A percentile compares a stretch with the other conserved stretches of the same genome.
Conservation (phyloP, 1,284 basidiomycete genomes). For the Rhodotorula sp. region DNA sequence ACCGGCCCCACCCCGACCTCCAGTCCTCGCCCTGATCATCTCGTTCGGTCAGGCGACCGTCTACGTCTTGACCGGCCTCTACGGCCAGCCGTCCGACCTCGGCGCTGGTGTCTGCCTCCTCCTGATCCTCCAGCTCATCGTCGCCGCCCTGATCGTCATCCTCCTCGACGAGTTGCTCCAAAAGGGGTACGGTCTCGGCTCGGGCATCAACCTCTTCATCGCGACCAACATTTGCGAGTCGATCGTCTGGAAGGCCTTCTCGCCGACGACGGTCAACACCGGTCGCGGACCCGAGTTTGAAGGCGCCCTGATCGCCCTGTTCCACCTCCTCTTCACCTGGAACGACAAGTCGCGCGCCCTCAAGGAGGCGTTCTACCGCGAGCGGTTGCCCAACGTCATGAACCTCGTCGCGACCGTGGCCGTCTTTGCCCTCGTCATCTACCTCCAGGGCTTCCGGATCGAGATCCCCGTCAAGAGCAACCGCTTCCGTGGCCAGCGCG, state of each 20-base stretch:
- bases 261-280: conserved; percentile 96
- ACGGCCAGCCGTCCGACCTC: conserved; percentile 88
- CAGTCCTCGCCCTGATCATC: conserved; percentile 96
- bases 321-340: conserved; percentile 98
- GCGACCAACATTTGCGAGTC: conserved; percentile 99
- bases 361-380: conserved; percentile 97
- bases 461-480: conserved; percentile 99
- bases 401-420: conserved; percentile 89
- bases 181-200: conserved; percentile 97
- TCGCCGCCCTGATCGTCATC: conserved; percentile 93
- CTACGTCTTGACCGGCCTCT: conserved; percentile 94
- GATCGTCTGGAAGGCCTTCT: conserved; percentile 99
- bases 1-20: too few species aligned
- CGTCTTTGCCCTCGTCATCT: conserved; percentile 94
- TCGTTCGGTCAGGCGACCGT: conserved; percentile 95
- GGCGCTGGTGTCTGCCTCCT: conserved; percentile 94
- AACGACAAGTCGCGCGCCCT: conserved; percentile 96
- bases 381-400: conserved; percentile 96
- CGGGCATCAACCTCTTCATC: conserved; percentile 97
- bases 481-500: conserved; percentile 91
- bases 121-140: conserved; percentile 91
- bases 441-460: conserved; percentile 97
- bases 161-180: conserved; percentile 97
- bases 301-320: conserved; percentile 90
- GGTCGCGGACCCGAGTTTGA: conserved; percentile 98